Percentiles rank a stretch among this genome's conserved stretches.
phyloP scores from a whole-genome alignment of 192 early-diverging fungal species.

The Coemansia sp. region DNA sequence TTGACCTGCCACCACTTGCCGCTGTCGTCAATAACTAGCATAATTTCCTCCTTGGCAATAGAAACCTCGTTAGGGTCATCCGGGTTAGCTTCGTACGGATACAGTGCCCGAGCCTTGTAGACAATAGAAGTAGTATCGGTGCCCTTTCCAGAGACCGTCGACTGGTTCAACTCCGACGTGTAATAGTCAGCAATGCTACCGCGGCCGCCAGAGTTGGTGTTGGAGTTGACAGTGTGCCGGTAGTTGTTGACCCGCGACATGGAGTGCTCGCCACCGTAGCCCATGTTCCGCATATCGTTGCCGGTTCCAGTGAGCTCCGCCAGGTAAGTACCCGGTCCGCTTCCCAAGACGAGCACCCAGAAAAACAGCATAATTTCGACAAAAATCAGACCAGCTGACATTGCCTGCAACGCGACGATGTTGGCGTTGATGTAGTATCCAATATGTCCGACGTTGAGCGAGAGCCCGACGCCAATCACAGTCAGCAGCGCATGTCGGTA shows the following conservation, averaged over 20 bases:
- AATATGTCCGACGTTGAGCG: constrained; percentile 45
- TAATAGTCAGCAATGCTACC: constrained; percentile 47
- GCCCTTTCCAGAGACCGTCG: constrained; percentile 38
- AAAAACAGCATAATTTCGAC: constrained; percentile 56
- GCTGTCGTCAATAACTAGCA: constrained; percentile 85
- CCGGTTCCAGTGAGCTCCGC: constrained; percentile 47
- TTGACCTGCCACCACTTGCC: constrained; percentile 99
- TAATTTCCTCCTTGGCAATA: constrained; percentile 80
- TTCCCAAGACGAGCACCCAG: constrained; percentile 70
- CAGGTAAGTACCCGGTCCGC: constrained; percentile 58
- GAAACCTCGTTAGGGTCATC: constrained; percentile 90
- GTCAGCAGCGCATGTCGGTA: constrained; percentile 51
- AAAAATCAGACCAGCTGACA: constrained; percentile 54
- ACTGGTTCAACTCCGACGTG: constrained; percentile 38
- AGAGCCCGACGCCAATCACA: constrained; percentile 39
- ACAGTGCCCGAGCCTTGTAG: constrained; percentile 67
- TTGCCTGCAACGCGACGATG: constrained; percentile 42
- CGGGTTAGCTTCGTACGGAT: constrained; percentile 81
- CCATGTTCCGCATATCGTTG: constrained; percentile 13
- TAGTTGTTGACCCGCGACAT: constrained; percentile 40
- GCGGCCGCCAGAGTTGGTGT: constrained; percentile 13
- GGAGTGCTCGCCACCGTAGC: constrained; percentile 9
- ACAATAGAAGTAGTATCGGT: constrained; percentile 46
- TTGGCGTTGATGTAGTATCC: constrained; percentile 52
- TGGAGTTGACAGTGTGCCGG: constrained; percentile 35